A percentile compares a stretch with the other conserved stretches of the same genome.
phyloP scores from a whole-genome alignment of 2,329 filamentous ascomycete species.

The Hypoxylon sp. region DNA sequence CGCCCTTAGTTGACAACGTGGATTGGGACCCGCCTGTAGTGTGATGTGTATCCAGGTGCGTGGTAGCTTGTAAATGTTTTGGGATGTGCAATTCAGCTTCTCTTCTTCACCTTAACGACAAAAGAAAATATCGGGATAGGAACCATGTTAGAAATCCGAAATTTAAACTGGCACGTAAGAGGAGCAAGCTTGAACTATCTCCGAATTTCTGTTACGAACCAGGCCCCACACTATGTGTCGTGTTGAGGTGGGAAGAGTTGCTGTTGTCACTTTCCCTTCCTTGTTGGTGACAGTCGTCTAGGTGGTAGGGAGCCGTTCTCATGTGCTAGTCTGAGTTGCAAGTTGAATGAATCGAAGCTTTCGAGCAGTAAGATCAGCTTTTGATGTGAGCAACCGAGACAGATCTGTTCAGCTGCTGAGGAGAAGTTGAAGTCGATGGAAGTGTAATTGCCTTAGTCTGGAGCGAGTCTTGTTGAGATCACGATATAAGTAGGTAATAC shows the following conservation, averaged over 20 bases:
- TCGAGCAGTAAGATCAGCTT: no score
- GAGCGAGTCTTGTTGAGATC: no score
- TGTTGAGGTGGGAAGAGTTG: not conserved
- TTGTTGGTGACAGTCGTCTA: not conserved
- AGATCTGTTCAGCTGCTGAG: no score
- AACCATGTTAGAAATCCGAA: not conserved
- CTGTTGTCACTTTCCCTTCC: not conserved
- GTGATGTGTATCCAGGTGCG: not conserved
- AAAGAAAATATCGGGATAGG: not conserved
- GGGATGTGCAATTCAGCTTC: not conserved
- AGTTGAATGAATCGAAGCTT: no score
- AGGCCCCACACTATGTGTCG: not conserved
- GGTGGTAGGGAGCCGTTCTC: no score
- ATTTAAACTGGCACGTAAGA: not conserved
- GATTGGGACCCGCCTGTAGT: no score
- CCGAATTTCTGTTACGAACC: not conserved
- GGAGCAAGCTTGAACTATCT: not conserved
- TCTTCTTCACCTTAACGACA: not conserved
- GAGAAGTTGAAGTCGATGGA: no score
- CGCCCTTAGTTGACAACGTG: no score
- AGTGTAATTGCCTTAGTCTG: no score
- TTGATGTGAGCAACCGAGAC: no score
- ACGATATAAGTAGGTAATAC: no score
- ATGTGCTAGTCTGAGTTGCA: no score
- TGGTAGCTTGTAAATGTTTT: not conserved